phyloP scores from a whole-genome alignment of 2,329 filamentous ascomycete species.

The Stagonosporopsis rhizophila region DNA sequence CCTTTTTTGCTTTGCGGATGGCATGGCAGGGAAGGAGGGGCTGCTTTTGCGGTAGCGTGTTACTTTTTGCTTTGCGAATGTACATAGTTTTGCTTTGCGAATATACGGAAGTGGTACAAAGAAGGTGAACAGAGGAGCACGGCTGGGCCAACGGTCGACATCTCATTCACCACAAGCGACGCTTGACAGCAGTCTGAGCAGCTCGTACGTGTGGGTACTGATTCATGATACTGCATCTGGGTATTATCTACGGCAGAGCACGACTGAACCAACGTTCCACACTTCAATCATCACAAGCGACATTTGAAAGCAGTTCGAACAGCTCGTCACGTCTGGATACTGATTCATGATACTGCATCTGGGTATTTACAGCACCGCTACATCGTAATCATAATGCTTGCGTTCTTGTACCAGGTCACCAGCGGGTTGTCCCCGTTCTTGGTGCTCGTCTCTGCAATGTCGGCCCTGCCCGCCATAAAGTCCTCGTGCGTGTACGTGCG shows the following conservation, averaged over 20 bases:
- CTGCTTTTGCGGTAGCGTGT: not conserved
- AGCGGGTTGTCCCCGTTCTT: conserved; percentile 92
- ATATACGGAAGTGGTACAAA: too few relatives aligned
- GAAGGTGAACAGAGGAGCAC: too few relatives aligned
- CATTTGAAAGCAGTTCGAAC: not conserved
- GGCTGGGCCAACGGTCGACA: too few relatives aligned
- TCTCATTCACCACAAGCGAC: not conserved
- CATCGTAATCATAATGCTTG: conserved; percentile 87
- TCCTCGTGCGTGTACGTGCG: conserved; percentile 85
- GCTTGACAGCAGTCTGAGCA: not conserved
- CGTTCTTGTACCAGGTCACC: conserved; percentile 93
- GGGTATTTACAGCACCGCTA: too few relatives aligned
- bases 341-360: too few relatives aligned
- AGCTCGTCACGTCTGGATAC: not conserved
- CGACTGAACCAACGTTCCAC: too few relatives aligned
- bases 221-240: too few relatives aligned
- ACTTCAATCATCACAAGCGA: not conserved
- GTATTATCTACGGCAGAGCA: too few relatives aligned
- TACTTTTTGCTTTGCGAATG: not conserved
- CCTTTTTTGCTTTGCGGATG: conserved; percentile 4
- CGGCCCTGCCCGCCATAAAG: conserved; percentile 89
- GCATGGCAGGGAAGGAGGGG: too few relatives aligned
- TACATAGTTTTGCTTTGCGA: too few relatives aligned
- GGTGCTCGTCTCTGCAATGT: conserved; percentile 87
- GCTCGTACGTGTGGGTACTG: not conserved